Evolutionary conservation across 108 stramenopile species (phyloP).

Genomic region (Chaetoceros muelleri): DNA sequence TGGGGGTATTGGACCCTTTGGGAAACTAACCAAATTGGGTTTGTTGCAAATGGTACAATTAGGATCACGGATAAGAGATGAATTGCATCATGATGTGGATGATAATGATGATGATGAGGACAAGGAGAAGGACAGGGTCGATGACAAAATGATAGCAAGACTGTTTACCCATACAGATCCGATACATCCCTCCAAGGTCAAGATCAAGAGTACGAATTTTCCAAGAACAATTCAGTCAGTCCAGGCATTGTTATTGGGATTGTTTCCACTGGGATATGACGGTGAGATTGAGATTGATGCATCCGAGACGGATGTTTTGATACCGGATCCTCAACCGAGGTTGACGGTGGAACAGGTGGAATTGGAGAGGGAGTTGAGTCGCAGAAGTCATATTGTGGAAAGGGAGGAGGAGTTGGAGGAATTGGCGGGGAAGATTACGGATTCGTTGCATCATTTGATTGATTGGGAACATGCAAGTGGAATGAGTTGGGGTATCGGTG

Average conservation of each 20-base stretch:
- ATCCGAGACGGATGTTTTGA: constrained; percentile 50
- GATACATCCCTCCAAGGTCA: constrained; percentile 30
- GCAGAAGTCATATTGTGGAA: constrained; percentile 38
- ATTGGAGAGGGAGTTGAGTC: constrained; percentile 42
- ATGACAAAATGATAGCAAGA: constrained; percentile 11
- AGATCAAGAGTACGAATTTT: constrained; percentile 59
- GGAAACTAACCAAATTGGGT: constrained; percentile 65
- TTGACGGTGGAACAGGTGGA: constrained; percentile 37
- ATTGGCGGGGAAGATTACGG: constrained; percentile 39
- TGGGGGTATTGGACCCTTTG: constrained; percentile 50
- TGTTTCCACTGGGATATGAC: constrained; percentile 38
- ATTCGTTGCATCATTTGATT: constrained; percentile 27
- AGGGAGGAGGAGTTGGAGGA: constrained; percentile 36
- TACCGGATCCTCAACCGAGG: constrained; percentile 80
- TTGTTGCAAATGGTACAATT: constrained; percentile 68
- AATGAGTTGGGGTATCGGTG: constrained; percentile 61
- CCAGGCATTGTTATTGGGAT: constrained; percentile 56
- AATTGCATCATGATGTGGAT: constrained; percentile 19
- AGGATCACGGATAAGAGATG: constrained; percentile 42
- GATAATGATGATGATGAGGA: constrained; percentile 4
- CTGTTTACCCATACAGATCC: constrained; percentile 20
- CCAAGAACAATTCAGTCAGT: constrained; percentile 73
- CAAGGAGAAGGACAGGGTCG: constrained; percentile 5
- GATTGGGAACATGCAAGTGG: constrained; percentile 33
- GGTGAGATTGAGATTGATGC: constrained; percentile 42